These are phyloP conservation scores for Westerdykella aurantiaca DNA, from an alignment of 2,329 filamentous ascomycete genomes.

Conservation along the genomic window DNA sequence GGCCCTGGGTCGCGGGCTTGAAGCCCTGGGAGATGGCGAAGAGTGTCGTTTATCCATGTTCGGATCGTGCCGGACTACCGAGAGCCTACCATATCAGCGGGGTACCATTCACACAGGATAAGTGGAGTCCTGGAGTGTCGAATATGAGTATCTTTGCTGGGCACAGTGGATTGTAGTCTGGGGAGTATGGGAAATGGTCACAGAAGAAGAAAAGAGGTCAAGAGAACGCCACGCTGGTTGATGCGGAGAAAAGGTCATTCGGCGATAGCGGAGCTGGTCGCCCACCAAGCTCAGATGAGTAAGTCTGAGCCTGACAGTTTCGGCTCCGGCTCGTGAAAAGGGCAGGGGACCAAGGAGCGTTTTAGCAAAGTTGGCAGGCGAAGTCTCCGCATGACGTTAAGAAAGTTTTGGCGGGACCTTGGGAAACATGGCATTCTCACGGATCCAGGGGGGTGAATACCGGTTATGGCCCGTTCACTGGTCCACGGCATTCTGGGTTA, in stretches of 20 bases:
- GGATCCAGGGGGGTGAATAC: background rate
- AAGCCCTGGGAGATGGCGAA: slow-evolving; percentile 11
- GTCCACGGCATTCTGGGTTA: background rate
- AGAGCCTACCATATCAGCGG: slow-evolving; percentile 18
- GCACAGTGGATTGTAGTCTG: slow-evolving; percentile 10
- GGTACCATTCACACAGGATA: background rate
- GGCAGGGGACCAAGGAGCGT: background rate
- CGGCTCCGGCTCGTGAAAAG: background rate
- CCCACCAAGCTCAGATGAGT: background rate
- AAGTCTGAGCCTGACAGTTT: background rate
- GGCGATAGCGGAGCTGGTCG: slow-evolving; percentile 16
- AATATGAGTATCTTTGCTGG: slow-evolving; percentile 2
- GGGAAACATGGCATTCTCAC: background rate
- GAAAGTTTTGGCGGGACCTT: background rate
- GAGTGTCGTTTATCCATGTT: slow-evolving; percentile 26
- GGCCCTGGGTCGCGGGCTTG: slow-evolving; percentile 18
- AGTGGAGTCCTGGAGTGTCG: background rate
- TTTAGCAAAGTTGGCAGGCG: background rate
- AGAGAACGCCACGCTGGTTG: slow-evolving; percentile 7
- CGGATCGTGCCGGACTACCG: slow-evolving; percentile 13
- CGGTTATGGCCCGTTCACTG: background rate
- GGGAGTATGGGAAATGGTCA: slow-evolving; percentile 1
- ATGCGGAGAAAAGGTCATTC: slow-evolving; percentile 17
- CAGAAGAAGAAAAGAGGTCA: slow-evolving; percentile 8
- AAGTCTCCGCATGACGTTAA: background rate